Evolutionary conservation across 106 monocot species (phyloP), one percentile per base, ranked within the genome.

Genomic region (Dendrobium officinale): DNA sequence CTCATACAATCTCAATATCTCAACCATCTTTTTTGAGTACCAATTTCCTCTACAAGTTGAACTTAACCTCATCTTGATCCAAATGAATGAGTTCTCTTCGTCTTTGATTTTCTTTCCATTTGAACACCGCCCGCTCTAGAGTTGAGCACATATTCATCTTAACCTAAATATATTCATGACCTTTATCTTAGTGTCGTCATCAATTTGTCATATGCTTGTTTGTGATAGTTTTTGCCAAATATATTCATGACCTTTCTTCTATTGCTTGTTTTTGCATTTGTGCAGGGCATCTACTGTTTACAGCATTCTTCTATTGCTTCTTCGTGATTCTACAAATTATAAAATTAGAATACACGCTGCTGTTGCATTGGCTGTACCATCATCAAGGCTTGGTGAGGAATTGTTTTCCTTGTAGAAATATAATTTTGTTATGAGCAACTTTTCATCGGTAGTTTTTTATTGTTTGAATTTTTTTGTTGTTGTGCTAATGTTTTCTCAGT

Each of bases 311-410:
- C 73, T 99, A 24, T 80, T 99, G 49, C 91, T 99, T 4, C 88
- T 99, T 59, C 95, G 98, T 79, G 98, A 95, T 79, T 95, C 98
- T n/a, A 91, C 89, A 27, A 99, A 99, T 80, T 99, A 82, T 83
- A 99, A 99, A 82, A 99, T 99, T 37, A 93, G 95, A 84, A 99
- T 99, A 73, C 91, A 95, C 84, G 95, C 98, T 76, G 95, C 95
- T 81, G 85, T 93, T 85, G 98, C 98, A 67, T 84, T 99, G 85
- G 91, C 98, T 75, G 91, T 95, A 49, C 95, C 98, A 83, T 26
- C 83, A 29, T 93, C 95, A 72, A 87, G 88, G 81, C 75, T 80
- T 82, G 98, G 98, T 99, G 27, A 85, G 86, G 79, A 20, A 20
- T 73, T 29, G 18, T 72, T 42, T 20, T 37, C 33, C 9, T 27